Evolutionary conservation across 1,139 yeast genomes (phyloP), one percentile per base, ranked within the genome.

Genomic region (Geotrichum europaeum): DNA sequence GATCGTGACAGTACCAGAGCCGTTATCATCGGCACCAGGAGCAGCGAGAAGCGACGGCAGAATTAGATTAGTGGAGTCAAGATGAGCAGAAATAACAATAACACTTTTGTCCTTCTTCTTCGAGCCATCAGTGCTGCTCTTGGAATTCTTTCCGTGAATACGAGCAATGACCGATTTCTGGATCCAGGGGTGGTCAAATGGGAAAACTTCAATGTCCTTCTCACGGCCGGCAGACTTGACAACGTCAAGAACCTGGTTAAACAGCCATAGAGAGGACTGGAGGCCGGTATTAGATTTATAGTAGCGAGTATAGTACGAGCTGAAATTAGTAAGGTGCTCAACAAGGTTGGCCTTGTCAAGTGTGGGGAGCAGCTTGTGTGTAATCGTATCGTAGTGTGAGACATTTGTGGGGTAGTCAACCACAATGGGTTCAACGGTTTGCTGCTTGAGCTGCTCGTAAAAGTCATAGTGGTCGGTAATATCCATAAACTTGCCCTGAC

Each of bases 1-100:
- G 51, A 82, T 81, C 4, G 96, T 87, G 9, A 87, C 85, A 4
- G 92, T 86, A 9, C 98, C 98, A 4, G 94, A 84, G 1, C 96
- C 96, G 73, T 92, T 90, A 69, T 92, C 99, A 72, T 94, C 99
- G 3, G 97, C 97, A 5, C 98, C 99, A 1, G 98, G 98, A 0
- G 97, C 92, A 55, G 84, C 80, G 67, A 87, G 71, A 25, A 85
- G 64, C 56, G 78, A 79, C 22, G 96, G 96, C 63, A 89, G 79
- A 56, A 89, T 67, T 63, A 90, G 77, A 70, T 90, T 91, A 64
- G 85, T 81, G 2, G 96, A 87, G 72, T 92, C 99, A 71, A 87
- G 90, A 75, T 94, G 98, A 30, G 96, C 89, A 0, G 97, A 97
- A 40, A 92, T 82, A 22, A 92, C 84, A 2, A 92, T 86, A 30